phyloP scores from a whole-genome alignment of 176 grass and related monocot genomes.

The Oryza rufipogon region DNA sequence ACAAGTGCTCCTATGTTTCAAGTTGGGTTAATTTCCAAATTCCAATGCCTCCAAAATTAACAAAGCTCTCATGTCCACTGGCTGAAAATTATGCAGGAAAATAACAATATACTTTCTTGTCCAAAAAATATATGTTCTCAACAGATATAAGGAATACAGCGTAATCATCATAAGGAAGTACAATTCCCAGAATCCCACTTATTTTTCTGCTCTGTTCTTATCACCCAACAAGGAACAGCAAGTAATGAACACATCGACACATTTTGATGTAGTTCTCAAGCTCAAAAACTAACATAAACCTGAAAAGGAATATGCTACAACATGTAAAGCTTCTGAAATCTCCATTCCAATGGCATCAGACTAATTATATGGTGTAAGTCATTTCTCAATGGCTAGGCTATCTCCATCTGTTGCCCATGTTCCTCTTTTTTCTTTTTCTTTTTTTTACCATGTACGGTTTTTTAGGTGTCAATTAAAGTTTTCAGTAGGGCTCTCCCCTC shows the following conservation, averaged over 20 bases:
- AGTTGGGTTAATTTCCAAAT: not conserved
- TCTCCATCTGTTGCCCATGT: not conserved
- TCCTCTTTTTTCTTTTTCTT: slow-evolving; percentile 6
- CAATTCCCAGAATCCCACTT: slow-evolving; percentile 23
- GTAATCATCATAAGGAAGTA: not conserved
- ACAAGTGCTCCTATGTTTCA: not conserved
- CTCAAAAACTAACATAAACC: slow-evolving; percentile 27
- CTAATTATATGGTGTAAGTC: not conserved
- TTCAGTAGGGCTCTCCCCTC: slow-evolving; percentile 7
- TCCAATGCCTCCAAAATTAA: not conserved
- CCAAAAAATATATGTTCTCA: not conserved
- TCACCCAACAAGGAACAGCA: slow-evolving; percentile 3
- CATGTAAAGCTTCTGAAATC: slow-evolving; percentile 7
- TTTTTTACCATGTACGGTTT: not conserved
- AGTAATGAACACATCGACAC: slow-evolving; percentile 4
- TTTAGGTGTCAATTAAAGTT: slow-evolving; percentile 2
- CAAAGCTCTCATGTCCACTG: not conserved
- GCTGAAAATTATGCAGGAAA: not conserved
- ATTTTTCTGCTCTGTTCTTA: not conserved
- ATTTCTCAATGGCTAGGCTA: slow-evolving; percentile 27
- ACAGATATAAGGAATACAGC: slow-evolving; percentile 1
- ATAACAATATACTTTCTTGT: not conserved
- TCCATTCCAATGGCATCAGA: not conserved
- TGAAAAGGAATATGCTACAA: slow-evolving; percentile 11
- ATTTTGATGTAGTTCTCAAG: slow-evolving; percentile 15